Conservation (phyloP, 345 rosid species). For the Eutrema yunnanense region DNA sequence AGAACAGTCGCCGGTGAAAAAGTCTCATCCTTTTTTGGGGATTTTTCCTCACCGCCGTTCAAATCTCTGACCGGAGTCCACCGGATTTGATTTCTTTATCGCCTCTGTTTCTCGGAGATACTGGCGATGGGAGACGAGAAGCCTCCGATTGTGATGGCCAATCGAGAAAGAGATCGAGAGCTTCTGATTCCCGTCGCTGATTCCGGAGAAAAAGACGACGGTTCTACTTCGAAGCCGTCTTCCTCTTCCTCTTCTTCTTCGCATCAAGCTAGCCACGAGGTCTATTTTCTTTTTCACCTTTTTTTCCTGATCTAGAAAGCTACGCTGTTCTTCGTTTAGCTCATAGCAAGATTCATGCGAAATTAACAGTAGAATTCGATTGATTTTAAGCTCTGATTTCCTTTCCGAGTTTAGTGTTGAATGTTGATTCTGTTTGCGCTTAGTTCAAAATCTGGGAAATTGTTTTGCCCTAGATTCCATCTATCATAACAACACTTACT, state of each 20-base stretch:
- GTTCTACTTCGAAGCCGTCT: slow-evolving; percentile 47
- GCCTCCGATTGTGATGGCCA: slow-evolving; percentile 55
- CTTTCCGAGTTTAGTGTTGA: background rate
- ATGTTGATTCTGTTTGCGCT: background rate
- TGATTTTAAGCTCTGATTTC: background rate
- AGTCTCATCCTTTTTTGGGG: slow-evolving; percentile 4
- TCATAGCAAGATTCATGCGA: background rate
- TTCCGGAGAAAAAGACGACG: slow-evolving; percentile 32
- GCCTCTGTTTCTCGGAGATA: background rate
- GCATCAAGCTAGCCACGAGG: slow-evolving; percentile 85
- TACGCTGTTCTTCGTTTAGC: background rate
- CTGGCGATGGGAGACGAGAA: slow-evolving; percentile 77
- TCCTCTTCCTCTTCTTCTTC: slow-evolving; percentile 61
- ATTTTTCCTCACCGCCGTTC: slow-evolving; percentile 7
- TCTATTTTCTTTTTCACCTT: background rate
- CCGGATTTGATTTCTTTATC: background rate
- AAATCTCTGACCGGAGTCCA: background rate
- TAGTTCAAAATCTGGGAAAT: slow-evolving; percentile 18
- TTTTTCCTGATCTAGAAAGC: slow-evolving; percentile 2
- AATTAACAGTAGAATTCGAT: background rate
- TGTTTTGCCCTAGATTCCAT: slow-evolving; percentile 12
- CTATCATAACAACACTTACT: slow-evolving; percentile 3
- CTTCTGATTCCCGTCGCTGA: slow-evolving; percentile 75
- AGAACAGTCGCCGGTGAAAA: slow-evolving; percentile 19
- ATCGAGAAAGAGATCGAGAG: slow-evolving; percentile 77